Base-by-base conservation (phyloP, 345 rosid species). In the Bruguiera parviflora region DNA sequence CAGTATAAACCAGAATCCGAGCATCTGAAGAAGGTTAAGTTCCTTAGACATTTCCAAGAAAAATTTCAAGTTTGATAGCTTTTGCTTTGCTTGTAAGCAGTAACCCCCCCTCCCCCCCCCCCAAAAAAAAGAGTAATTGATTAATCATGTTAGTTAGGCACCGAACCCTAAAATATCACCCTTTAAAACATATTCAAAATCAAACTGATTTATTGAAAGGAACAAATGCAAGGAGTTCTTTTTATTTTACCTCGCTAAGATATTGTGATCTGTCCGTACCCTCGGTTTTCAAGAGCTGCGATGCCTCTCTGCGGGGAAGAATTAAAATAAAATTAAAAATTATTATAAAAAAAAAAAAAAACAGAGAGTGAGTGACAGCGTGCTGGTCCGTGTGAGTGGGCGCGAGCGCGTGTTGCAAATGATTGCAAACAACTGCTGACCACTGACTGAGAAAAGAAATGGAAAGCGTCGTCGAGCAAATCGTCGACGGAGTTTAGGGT, bases 401-500 rank as follows among this genome's bases (percentile, higher is more conserved):
- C 47, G 16, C 3, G 47, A 3, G 47, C 2, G 13, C 10, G 46
- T 37, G 46, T 43, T 13, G 49, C 19, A 3, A 43, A 43, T 13
- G 49, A 18, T 39, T 39, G 47, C 47, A 5, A 43, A 43, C 18
- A 43, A 43, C 49, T 13, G 15, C 49, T 43, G 5, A 43, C 18
- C 15, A 70, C 59, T 52, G 69, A 89, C 98, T 71, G 76, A 67
- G 27, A 76, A 49, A 68, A 89, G 91, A 76, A 89, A 71, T 78
- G 78, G 67, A 91, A 87, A 13, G 96, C 92, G 53, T 84, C 88
- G 66, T 82, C 83, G 60, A 88, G 61, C 68, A 86, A 29, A 72
- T 89, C 88, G 51, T 88, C 88, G 71, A 89, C 83, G 55, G 86
- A 69, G 80, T 94, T 89, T 57, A 91, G 81, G 64, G 87, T 76